Conservation (phyloP, 2,329 filamentous ascomycete species). For the Acrodontium crateriforme region DNA sequence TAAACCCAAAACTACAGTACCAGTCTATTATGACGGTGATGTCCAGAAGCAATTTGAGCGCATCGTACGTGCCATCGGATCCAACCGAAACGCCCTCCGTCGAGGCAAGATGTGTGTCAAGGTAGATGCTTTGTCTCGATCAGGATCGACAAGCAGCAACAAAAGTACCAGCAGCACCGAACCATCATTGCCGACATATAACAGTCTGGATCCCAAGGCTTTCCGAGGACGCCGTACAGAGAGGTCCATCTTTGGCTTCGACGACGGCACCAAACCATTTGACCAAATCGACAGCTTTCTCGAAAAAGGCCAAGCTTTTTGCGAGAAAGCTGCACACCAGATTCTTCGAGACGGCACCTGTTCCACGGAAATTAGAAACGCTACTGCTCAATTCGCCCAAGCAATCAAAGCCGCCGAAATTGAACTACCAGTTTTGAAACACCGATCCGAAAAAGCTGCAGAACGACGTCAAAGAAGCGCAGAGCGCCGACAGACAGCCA, state of each 20-base stretch:
- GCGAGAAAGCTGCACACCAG: slow-evolving; percentile 77
- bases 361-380: slow-evolving; percentile 56
- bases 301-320: slow-evolving; percentile 66
- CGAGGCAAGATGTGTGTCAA: slow-evolving; percentile 77
- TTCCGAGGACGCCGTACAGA: slow-evolving; percentile 3
- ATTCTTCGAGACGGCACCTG: slow-evolving; percentile 82
- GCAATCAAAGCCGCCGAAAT: slow-evolving; percentile 40
- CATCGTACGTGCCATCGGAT: slow-evolving; percentile 67
- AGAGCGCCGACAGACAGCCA: slow-evolving; percentile 8
- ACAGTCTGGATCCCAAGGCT: slow-evolving; percentile 24
- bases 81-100: slow-evolving; percentile 68
- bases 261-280: slow-evolving; percentile 14
- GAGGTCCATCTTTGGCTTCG: slow-evolving; percentile 6
- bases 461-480: slow-evolving; percentile 12
- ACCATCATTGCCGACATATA: slow-evolving; percentile 24
- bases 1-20: slow-evolving; percentile 59
- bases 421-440: slow-evolving; percentile 12
- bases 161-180: slow-evolving; percentile 23
- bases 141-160: slow-evolving; percentile 19
- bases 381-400: slow-evolving; percentile 50
- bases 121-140: slow-evolving; percentile 37
- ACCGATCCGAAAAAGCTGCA: slow-evolving; percentile 11
- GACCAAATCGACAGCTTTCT: slow-evolving; percentile 66
- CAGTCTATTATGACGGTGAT: slow-evolving; percentile 85
- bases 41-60: slow-evolving; percentile 73